Evolutionary conservation across 2,329 filamentous ascomycete species (phyloP), one percentile per base, ranked within the genome.

Genomic region (Dothidotthia symphoricarpi): DNA sequence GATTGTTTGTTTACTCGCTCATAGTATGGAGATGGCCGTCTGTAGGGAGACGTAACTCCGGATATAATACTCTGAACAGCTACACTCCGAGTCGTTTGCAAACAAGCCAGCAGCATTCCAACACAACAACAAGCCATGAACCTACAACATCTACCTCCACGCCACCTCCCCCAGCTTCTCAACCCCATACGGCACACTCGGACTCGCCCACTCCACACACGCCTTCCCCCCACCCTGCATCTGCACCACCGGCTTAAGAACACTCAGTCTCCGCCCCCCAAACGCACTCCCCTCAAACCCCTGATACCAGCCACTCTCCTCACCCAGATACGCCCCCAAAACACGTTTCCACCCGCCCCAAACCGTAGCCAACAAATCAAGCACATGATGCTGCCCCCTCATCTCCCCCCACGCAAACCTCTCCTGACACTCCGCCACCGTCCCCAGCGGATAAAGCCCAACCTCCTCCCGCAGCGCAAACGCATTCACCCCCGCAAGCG

Each of bases 381-480:
- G 49, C n/a, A 64, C 59, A 36, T 61, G 57, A 10, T 59, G 52
- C 6, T 53, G 43, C 3, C 51, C 50, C n/a, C 49, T 43, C 61
- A 60, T 61, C 12, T 49, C 35, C 2, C 31, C 43, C 41, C 54
- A 64, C 13, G 49, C 39, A 39, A 57, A 61, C 12, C 50, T 56
- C 28, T 55, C 39, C 16, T 57, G 50, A 19, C 55, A 53, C 33
- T 56, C 51, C 14, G 42, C 22, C n/a, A 62, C 57, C 5, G 43
- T 49, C 13, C 57, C 40, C 7, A 47, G 45, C 2, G 44, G 42
- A 19, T 66, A 69, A 3, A 69, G 39, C 0, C 64, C 61, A n/a
- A 69, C 52, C 15, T 67, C 62, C 4, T 47, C 49, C 14, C 53
- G 50, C 8, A 68, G 39, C 7, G 61, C 51, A 15, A 57, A 55